Conservation (phyloP, 83 land plant genomes). For the Larix sibirica region DNA sequence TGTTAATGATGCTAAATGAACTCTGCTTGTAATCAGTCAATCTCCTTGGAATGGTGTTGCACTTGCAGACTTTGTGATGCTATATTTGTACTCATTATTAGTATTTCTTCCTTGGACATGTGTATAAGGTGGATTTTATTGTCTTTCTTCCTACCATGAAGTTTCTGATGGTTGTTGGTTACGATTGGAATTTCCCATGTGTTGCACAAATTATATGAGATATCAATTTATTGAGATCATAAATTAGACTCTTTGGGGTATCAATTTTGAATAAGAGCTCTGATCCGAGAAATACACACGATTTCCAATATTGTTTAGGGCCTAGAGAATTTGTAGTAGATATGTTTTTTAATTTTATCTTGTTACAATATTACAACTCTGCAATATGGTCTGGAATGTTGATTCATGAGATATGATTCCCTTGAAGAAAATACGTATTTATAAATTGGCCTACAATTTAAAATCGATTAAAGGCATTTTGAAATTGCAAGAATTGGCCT, state of each 20-base stretch:
- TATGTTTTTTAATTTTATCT: neutral
- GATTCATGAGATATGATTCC: neutral
- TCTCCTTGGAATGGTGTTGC: conserved; percentile 74
- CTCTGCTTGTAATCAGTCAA: conserved; percentile 49
- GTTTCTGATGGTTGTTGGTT: too few species aligned
- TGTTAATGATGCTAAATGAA: conserved; percentile 63
- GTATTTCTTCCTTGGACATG: conserved; percentile 49
- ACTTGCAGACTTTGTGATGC: conserved; percentile 73
- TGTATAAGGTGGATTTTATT: conserved; percentile 58
- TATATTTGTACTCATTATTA: conserved; percentile 66
- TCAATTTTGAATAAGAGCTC: neutral
- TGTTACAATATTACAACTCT: neutral
- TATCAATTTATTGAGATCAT: neutral
- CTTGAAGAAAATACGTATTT: neutral
- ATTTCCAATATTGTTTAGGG: neutral
- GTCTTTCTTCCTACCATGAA: too few species aligned
- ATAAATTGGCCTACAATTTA: neutral
- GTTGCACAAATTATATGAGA: too few species aligned
- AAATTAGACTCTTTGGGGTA: neutral
- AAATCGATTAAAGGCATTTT: neutral
- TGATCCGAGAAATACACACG: neutral
- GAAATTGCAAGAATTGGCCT: neutral
- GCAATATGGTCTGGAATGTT: neutral
- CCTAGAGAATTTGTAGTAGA: neutral
- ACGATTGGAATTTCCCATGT: too few species aligned